Conservation (phyloP, 805 yeast species). For the Cyberlindnera misumaiensis region DNA sequence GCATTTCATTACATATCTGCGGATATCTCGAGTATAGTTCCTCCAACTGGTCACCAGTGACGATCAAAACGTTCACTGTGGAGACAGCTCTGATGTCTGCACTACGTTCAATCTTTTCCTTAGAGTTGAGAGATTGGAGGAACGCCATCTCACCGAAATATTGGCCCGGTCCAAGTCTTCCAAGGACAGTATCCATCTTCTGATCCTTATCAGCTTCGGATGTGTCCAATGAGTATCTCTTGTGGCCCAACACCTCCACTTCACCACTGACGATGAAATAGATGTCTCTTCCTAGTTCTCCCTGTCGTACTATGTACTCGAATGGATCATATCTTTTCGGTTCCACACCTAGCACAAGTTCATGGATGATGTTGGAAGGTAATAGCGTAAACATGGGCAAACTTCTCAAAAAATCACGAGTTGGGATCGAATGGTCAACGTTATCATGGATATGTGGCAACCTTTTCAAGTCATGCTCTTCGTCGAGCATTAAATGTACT, state of each 20-base stretch:
- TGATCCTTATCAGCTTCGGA: constrained; percentile 14
- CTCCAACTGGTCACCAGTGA: constrained; percentile 48
- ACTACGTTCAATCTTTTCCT: constrained; percentile 32
- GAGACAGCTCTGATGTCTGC: constrained; percentile 62
- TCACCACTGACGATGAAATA: constrained; percentile 63
- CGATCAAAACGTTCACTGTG: constrained; percentile 52
- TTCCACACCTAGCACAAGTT: constrained; percentile 57
- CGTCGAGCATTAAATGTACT: constrained; percentile 2
- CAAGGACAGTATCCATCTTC: constrained; percentile 38
- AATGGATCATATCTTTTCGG: constrained; percentile 46
- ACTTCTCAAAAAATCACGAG: constrained; percentile 50
- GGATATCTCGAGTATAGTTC: constrained; percentile 54
- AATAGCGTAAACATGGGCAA: constrained; percentile 53
- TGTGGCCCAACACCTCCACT: constrained; percentile 53
- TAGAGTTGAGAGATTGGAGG: constrained; percentile 36
- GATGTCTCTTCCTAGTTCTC: constrained; percentile 55
- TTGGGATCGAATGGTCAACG: constrained; percentile 48
- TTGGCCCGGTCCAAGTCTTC: constrained; percentile 54
- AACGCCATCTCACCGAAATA: constrained; percentile 79
- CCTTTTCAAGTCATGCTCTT: neutral
- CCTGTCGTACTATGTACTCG: constrained; percentile 54
- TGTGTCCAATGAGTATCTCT: constrained; percentile 20
- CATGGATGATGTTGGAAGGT: constrained; percentile 55
- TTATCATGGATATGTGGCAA: constrained; percentile 27
- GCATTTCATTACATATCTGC: constrained; percentile 50